Conservation (phyloP, 1,284 basidiomycete genomes). For the Sanghuangporus weigelae region DNA sequence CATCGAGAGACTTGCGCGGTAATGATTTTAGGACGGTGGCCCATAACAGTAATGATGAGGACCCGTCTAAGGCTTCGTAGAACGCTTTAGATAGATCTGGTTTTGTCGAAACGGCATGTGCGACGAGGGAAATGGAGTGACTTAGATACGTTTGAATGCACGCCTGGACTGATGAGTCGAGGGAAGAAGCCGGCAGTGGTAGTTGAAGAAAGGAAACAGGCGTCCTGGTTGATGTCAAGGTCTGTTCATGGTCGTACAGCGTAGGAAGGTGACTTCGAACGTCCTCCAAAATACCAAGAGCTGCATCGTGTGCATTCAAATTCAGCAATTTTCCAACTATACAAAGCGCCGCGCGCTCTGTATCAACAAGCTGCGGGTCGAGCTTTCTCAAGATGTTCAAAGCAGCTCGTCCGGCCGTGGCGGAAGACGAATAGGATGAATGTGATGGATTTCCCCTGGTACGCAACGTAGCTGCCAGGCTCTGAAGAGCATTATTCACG, state of each 20-base stretch:
- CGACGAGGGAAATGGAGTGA: constrained; percentile 41
- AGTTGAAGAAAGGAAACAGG: constrained; percentile 39
- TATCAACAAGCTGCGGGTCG: constrained; percentile 46
- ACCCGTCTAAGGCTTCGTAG: constrained; percentile 30
- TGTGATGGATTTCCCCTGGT: constrained; percentile 26
- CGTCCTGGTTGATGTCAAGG: neutral
- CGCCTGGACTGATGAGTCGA: constrained; percentile 40
- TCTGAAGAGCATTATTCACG: constrained; percentile 57
- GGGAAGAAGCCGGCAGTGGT: constrained; percentile 33
- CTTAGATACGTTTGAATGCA: constrained; percentile 55
- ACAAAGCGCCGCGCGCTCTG: constrained; percentile 66
- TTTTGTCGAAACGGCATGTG: constrained; percentile 25
- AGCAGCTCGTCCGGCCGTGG: constrained; percentile 27
- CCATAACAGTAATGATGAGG: constrained; percentile 51
- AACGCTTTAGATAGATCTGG: constrained; percentile 27
- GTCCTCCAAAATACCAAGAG: constrained; percentile 38
- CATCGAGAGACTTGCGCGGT: constrained; percentile 49
- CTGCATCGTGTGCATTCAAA: constrained; percentile 56
- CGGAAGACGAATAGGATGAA: constrained; percentile 30
- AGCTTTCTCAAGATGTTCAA: constrained; percentile 42
- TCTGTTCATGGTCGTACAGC: constrained; percentile 16
- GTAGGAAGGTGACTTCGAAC: constrained; percentile 42
- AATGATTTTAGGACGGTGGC: constrained; percentile 37
- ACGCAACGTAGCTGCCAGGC: constrained; percentile 36
- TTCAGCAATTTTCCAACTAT: constrained; percentile 57